Percentiles rank a stretch among this genome's conserved stretches.
Conservation (phyloP, 2,329 filamentous ascomycete species). For the Aspergillus caelatus region DNA sequence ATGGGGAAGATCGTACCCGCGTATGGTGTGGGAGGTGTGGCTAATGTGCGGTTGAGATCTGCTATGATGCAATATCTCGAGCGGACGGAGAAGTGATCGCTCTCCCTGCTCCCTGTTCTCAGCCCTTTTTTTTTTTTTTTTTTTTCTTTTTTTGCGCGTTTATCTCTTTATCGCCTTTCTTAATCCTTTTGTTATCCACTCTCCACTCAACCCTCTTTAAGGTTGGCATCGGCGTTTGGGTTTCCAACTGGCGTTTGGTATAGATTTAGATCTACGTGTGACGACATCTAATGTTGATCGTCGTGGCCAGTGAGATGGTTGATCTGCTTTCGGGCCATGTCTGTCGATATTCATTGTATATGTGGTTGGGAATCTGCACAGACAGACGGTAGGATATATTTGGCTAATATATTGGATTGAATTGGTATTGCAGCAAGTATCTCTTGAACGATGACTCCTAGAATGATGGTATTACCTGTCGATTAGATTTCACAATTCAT, state of each 20-base stretch:
- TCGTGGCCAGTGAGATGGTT: background rate
- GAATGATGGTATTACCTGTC: background rate
- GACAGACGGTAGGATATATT: background rate
- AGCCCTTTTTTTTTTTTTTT: background rate
- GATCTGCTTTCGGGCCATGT: background rate
- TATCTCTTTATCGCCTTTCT: background rate
- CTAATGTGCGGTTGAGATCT: slow-evolving; percentile 73
- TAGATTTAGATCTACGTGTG: slow-evolving; percentile 2
- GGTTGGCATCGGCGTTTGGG: background rate
- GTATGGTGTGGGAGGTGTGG: slow-evolving; percentile 84
- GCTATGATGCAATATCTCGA: slow-evolving; percentile 67
- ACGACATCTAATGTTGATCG: slow-evolving; percentile 1
- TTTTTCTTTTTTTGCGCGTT: background rate
- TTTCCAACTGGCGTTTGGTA: background rate
- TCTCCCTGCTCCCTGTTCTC: background rate
- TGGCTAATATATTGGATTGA: background rate
- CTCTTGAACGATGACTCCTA: background rate
- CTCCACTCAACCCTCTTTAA: background rate
- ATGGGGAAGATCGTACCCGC: slow-evolving; percentile 86
- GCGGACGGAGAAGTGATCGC: slow-evolving; percentile 33
- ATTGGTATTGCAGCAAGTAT: background rate
- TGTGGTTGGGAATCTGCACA: background rate
- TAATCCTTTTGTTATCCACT: background rate
- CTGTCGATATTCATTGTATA: background rate
- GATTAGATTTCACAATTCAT: background rate